phyloP scores from a whole-genome alignment of 257 asterid species.

The Datura wrightii region DNA sequence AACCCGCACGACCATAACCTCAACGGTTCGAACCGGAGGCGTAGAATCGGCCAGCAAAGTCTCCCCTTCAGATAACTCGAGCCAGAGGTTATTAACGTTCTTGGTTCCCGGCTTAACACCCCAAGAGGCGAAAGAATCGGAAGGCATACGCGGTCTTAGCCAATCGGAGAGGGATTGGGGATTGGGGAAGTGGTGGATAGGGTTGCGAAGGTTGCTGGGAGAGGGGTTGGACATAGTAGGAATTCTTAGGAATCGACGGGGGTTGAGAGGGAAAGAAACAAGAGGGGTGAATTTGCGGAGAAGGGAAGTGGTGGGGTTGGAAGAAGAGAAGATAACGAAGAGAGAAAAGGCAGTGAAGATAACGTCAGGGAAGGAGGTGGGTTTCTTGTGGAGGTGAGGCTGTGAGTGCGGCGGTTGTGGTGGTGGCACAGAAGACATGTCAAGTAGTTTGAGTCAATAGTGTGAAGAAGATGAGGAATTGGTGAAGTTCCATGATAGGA shows the following conservation, averaged over 20 bases:
- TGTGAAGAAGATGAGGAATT: conserved; percentile 23
- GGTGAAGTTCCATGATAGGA: conserved; percentile 25
- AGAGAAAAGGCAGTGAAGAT: conserved; percentile 79
- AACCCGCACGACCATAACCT: conserved; percentile 74
- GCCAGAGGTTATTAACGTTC: conserved; percentile 84
- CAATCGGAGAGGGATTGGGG: conserved; percentile 77
- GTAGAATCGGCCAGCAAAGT: conserved; percentile 66
- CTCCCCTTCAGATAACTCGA: conserved; percentile 88
- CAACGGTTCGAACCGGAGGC: conserved; percentile 82
- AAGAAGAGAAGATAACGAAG: conserved; percentile 66
- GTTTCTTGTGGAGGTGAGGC: conserved; percentile 54
- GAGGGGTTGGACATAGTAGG: conserved; percentile 64
- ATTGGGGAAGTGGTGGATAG: conserved; percentile 59
- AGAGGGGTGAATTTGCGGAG: conserved; percentile 46
- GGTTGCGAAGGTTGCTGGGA: conserved; percentile 41
- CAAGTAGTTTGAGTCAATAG: conserved; percentile 25
- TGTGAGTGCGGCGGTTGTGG: conserved; percentile 49
- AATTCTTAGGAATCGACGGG: conserved; percentile 54
- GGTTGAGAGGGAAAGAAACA: conserved; percentile 58
- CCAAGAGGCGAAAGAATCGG: conserved; percentile 83
- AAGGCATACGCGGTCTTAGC: conserved; percentile 53
- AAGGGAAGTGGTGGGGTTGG: conserved; percentile 47
- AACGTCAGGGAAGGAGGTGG: conserved; percentile 70
- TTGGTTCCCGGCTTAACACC: conserved; percentile 95
- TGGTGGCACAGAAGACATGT: conserved; percentile 53